Percentiles rank a stretch among this genome's conserved stretches.
phyloP scores from a whole-genome alignment of 345 rosid genomes.

The Acer yangbiense region DNA sequence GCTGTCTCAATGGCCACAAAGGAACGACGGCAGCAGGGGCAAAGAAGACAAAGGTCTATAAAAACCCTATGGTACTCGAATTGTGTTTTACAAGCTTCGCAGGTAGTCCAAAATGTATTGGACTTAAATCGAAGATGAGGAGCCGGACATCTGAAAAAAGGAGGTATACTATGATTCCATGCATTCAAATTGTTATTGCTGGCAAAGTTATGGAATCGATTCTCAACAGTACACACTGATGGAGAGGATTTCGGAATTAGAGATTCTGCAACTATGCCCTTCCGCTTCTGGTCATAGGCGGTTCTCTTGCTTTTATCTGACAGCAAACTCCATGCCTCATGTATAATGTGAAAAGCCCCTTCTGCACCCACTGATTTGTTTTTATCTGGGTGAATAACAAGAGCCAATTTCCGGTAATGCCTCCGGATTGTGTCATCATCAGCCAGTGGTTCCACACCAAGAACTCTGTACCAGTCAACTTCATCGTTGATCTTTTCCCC shows the following conservation, averaged over 20 bases:
- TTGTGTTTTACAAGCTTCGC: slow-evolving; percentile 36
- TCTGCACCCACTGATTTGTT: slow-evolving; percentile 49
- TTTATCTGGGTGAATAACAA: slow-evolving; percentile 42
- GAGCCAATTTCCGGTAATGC: slow-evolving; percentile 36
- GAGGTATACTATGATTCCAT: slow-evolving; percentile 20
- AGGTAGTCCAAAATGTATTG: slow-evolving; percentile 51
- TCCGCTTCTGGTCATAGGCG: slow-evolving; percentile 44
- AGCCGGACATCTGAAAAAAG: slow-evolving; percentile 15
- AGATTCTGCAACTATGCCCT: slow-evolving; percentile 13
- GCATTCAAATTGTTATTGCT: slow-evolving; percentile 16
- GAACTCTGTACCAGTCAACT: slow-evolving; percentile 54
- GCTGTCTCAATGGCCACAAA: slow-evolving; percentile 45
- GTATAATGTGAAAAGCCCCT: slow-evolving; percentile 47
- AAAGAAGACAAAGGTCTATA: slow-evolving; percentile 35
- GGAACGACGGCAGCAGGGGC: slow-evolving; percentile 38
- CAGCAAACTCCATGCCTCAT: slow-evolving; percentile 49
- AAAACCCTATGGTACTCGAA: slow-evolving; percentile 41
- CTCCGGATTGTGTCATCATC: slow-evolving; percentile 45
- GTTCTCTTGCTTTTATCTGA: slow-evolving; percentile 40
- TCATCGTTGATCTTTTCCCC: slow-evolving; percentile 34
- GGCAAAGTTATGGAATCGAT: slow-evolving; percentile 23
- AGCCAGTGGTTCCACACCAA: slow-evolving; percentile 43
- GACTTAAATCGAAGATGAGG: slow-evolving; percentile 14
- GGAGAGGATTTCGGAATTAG: slow-evolving; percentile 18
- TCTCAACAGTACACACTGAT: slow-evolving; percentile 21